Percentiles rank a stretch among this genome's conserved stretches.
These are phyloP conservation scores for Huntiella decipiens DNA, from an alignment of 2,329 filamentous ascomycete genomes.

Conservation along the genomic window DNA sequence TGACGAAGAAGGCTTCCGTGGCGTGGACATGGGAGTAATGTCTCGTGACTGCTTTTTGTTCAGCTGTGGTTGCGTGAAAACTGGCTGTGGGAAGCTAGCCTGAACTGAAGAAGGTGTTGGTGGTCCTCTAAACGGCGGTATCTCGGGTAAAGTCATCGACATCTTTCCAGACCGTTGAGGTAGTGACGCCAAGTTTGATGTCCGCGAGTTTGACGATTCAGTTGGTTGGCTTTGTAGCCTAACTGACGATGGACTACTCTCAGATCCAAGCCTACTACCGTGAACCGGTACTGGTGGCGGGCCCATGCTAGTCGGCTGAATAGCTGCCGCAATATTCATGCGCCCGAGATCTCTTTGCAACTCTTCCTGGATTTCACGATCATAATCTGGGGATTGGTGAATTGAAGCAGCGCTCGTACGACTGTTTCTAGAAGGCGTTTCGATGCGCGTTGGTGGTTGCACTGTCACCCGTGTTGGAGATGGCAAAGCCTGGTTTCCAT, in stretches of 20 bases:
- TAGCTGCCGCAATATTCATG: conserved; percentile 29
- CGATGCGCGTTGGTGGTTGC: conserved; percentile 21
- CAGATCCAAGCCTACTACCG: conserved; percentile 4
- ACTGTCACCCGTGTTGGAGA: conserved; percentile 44
- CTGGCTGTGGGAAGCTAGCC: conserved; percentile 5
- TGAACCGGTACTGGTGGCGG: conserved; percentile 8
- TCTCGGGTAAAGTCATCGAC: conserved; percentile 31
- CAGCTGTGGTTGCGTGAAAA: not conserved
- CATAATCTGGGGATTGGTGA: conserved; percentile 37
- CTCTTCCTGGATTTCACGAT: conserved; percentile 40
- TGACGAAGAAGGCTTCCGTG: conserved; percentile 2
- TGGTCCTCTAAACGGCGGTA: conserved; percentile 32
- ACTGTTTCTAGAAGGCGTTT: conserved; percentile 8
- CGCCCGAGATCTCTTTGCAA: conserved; percentile 42
- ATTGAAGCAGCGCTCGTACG: not conserved
- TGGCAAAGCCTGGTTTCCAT: conserved; percentile 13
- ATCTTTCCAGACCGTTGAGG: conserved; percentile 18
- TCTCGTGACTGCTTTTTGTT: conserved; percentile 13
- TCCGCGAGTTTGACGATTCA: not conserved
- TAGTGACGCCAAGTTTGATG: not conserved
- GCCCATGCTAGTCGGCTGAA: conserved; percentile 12
- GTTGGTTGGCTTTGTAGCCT: not conserved
- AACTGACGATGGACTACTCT: not conserved
- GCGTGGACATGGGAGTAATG: conserved; percentile 12
- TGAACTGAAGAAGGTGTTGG: conserved; percentile 16